Conservation (phyloP, 2,329 filamentous ascomycete genomes). For the Ceratocystis diversiconidia region DNA sequence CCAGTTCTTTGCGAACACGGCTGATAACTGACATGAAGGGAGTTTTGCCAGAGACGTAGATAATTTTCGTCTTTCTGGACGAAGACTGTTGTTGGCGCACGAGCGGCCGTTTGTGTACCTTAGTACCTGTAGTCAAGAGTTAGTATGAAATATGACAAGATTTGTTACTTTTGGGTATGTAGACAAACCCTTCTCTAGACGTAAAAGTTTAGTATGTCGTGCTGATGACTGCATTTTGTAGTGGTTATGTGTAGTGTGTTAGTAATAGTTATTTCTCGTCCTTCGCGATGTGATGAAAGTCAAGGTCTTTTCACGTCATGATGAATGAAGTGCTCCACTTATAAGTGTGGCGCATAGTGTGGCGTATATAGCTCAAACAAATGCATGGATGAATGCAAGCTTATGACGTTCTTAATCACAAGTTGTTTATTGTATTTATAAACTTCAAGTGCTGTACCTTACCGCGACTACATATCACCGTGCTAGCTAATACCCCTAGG, state of each 20-base stretch:
- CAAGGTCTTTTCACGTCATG: background rate
- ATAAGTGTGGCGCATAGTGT: constrained; percentile 2
- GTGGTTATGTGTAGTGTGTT: background rate
- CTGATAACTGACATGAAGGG: constrained; percentile 55
- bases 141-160: background rate
- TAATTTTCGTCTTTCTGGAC: constrained; percentile 32
- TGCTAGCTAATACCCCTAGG: background rate
- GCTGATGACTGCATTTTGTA: constrained; percentile 15
- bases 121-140: constrained; percentile 28
- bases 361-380: constrained; percentile 1
- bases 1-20: constrained; percentile 49
- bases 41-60: constrained; percentile 52
- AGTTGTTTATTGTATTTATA: background rate
- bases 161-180: background rate
- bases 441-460: background rate
- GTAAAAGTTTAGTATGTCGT: constrained; percentile 26
- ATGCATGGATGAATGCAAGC: background rate
- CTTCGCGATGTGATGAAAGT: background rate
- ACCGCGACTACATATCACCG: too few relatives aligned
- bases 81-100: constrained; percentile 29
- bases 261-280: background rate
- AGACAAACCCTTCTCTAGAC: constrained; percentile 25
- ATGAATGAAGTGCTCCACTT: background rate
- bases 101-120: constrained; percentile 36
- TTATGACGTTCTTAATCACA: background rate